Percentiles rank a stretch among this genome's conserved stretches.
Conservation (phyloP, 257 asterid genomes). For the Henckelia pumila region DNA sequence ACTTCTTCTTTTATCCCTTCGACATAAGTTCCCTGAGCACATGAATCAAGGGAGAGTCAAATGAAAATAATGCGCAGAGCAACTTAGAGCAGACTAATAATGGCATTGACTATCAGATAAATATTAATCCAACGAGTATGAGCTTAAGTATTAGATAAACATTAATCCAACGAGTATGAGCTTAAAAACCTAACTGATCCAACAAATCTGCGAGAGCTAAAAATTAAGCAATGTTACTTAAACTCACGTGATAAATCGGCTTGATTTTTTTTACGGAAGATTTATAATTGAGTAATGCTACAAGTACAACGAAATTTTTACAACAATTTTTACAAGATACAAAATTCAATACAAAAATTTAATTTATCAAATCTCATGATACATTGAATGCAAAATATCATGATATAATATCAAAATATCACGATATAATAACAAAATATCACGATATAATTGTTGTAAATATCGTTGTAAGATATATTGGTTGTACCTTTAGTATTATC, state of each 20-base stretch:
- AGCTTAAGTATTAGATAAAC: neutral
- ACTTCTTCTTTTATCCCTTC: slow-evolving; percentile 99
- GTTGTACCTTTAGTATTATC: too few species aligned
- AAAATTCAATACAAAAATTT: too few species aligned
- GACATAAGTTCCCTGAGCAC: slow-evolving; percentile 87
- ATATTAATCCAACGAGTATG: neutral
- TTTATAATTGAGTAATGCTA: too few species aligned
- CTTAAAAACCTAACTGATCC: neutral
- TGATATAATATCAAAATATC: too few species aligned
- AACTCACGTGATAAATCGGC: slow-evolving; percentile 9
- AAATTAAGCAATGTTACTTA: neutral
- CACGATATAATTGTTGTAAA: too few species aligned
- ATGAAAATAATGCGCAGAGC: slow-evolving; percentile 20
- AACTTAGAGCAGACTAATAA: slow-evolving; percentile 18
- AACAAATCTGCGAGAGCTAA: neutral
- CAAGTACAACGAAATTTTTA: too few species aligned
- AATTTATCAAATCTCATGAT: too few species aligned
- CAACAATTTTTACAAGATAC: too few species aligned
- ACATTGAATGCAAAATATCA: too few species aligned
- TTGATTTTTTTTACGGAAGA: slow-evolving; percentile 10
- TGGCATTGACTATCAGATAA: slow-evolving; percentile 2
- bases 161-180: neutral
- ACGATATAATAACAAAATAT: too few species aligned
- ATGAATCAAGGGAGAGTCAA: slow-evolving; percentile 27
- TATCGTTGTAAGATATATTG: too few species aligned